Base-by-base conservation (phyloP, 2,329 filamentous ascomycete genomes). In the Remersonia thermophila region DNA sequence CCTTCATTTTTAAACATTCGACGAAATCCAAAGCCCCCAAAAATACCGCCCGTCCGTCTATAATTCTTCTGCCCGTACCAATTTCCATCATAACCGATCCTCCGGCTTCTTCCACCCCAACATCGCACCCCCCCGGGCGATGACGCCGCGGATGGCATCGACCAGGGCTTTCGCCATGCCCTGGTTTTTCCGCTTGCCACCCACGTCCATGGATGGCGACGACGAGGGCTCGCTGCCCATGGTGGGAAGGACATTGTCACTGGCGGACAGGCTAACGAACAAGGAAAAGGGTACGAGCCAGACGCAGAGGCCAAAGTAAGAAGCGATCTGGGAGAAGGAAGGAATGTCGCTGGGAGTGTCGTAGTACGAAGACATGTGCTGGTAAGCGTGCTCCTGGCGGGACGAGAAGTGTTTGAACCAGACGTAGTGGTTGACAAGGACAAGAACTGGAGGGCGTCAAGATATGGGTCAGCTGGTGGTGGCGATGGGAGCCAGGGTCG, bases 271-370 rank as follows among this genome's bases (percentile, higher is more conserved):
- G 51, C 83, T 93, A 34, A 98, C 89, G 54, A 98, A 98, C 11
- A 98, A 69, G 12, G 87, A 78, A 55, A 98, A 98, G 0, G 91
- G 91, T 1, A 96, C 83, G 1, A 98, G 69, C 91, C 91, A 98
- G 0, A 98, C 87, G 51, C 87, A 94, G 2, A 98, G 66, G 0
- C 91, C 91, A 54, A 98, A 98, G 60, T 91, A 98, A 0, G 84
- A 89, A 0, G 91, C 86, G 30, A 96, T 91, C 62, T 96, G 85
- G 13, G 84, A 87, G 57, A 98, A 98, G 27, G 73, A 80, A 0
- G 91, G 91, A 30, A 85, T 55, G 35, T 75, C 60, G 33, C 70
- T 58, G 37, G 66, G 62, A 39, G 67, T 64, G 45, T 83, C 74
- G 54, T 81, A 79, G 54, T 73, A 69, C 36, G 74, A 71, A 3